Evolutionary conservation across 192 early-diverging fungal genomes (phyloP), one percentile per base, ranked within the genome.

Genomic region (Rhizophagus sp.): DNA sequence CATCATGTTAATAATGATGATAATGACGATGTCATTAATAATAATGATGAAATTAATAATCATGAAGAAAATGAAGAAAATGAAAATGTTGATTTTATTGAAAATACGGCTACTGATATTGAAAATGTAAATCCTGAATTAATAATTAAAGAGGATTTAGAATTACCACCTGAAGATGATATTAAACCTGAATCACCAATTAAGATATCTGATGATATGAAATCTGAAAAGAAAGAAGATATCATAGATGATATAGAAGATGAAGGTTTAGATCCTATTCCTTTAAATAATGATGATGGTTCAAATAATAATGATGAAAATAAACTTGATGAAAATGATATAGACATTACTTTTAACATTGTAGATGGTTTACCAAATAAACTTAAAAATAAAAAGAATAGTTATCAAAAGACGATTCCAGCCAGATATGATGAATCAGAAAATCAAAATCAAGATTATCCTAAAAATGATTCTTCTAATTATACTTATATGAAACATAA

Each of bases 321-420:
- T 34, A 27, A 62, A 36, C 4, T 22, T 27, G 61, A 62, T 36
- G 1, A 61, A 75, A 0, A 6, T n/a, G 10, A 22, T 27, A 49
- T 52, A 9, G 39, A 33, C 15, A 24, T 36, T 41, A 0, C 8
- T 62, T 19, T 27, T 19, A 33, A 12, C 39, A 19, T 50, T 44
- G 19, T 13, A 50, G 25, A 24, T 57, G 41, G 71, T 27, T 13
- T n/a, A 47, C 15, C 57, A 5, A 62, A 61, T 30, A 62, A 75
- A 61, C 50, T 62, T 30, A 24, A 41, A 64, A 76, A 76, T 22
- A 76, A 39, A 5, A 76, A 39, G 8, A 22, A 77, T 44, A 47
- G 12, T 1, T 19, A 41, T 41, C 13, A 8, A 41, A 41, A 41
- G 39, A 76, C 13, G 27, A 62, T n/a, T 27, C 36, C 24, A 63